These are phyloP conservation scores for Chaetomiaceae sp. DNA, from an alignment of 2,329 filamentous ascomycete genomes.

Conservation along the genomic window DNA sequence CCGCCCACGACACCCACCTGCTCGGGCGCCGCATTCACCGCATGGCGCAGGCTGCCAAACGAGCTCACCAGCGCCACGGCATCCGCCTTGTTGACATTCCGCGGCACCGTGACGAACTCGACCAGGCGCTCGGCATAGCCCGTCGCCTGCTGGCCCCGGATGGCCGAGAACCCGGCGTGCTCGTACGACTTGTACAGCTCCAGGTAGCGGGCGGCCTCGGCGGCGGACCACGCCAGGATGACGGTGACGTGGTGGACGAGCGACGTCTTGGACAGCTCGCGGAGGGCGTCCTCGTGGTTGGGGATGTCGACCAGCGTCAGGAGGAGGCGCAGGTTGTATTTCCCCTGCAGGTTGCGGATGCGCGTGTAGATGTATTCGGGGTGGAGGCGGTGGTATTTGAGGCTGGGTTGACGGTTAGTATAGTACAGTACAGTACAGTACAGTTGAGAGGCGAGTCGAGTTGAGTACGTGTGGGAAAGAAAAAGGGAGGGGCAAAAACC, in stretches of 20 bases:
- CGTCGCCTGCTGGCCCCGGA: slow-evolving; percentile 78
- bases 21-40: slow-evolving; percentile 82
- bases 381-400: slow-evolving; percentile 96
- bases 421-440: too few species aligned
- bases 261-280: slow-evolving; percentile 87
- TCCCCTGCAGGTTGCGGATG: slow-evolving; percentile 76
- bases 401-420: too few species aligned
- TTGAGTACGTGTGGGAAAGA: not conserved
- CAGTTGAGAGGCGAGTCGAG: too few species aligned
- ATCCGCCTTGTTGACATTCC: slow-evolving; percentile 91
- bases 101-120: slow-evolving; percentile 86
- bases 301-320: slow-evolving; percentile 91
- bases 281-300: slow-evolving; percentile 85
- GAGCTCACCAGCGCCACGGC: slow-evolving; percentile 84
- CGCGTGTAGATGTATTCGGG: slow-evolving; percentile 97
- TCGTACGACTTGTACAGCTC: slow-evolving; percentile 95
- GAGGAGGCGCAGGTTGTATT: slow-evolving; percentile 81
- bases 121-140: slow-evolving; percentile 82
- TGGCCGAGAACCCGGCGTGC: slow-evolving; percentile 72
- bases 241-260: slow-evolving; percentile 90
- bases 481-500: slow-evolving; percentile 30
- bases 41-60: slow-evolving; percentile 83
- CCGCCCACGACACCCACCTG: slow-evolving; percentile 80
- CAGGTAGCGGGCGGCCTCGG: slow-evolving; percentile 88
- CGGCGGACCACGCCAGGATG: slow-evolving; percentile 89